Conservation (phyloP, 2,329 filamentous ascomycete species). For the Arachnomyces sp. region DNA sequence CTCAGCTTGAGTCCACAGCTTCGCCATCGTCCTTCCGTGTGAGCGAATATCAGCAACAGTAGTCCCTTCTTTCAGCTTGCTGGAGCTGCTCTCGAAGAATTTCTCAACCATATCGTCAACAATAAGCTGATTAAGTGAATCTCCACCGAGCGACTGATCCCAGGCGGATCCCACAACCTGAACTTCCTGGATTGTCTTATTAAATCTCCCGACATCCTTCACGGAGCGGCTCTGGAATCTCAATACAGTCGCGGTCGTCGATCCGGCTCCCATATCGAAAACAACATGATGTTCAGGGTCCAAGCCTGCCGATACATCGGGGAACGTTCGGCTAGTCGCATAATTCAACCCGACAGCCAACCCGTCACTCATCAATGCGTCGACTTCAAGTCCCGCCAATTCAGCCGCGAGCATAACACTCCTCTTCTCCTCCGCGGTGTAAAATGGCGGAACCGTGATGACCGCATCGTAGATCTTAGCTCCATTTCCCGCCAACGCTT, state of each 20-base stretch:
- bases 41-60: slow-evolving; percentile 44
- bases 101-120: slow-evolving; percentile 79
- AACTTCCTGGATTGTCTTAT: slow-evolving; percentile 97
- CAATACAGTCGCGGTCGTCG: slow-evolving; percentile 80
- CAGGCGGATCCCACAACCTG: slow-evolving; percentile 78
- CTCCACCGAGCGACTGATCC: slow-evolving; percentile 84
- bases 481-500: slow-evolving; percentile 69
- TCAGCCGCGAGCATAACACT: slow-evolving; percentile 78
- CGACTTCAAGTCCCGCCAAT: slow-evolving; percentile 77
- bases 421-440: slow-evolving; percentile 81
- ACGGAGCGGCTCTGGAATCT: slow-evolving; percentile 82
- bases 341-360: slow-evolving; percentile 92
- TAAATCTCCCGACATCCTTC: slow-evolving; percentile 86
- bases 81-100: slow-evolving; percentile 56
- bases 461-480: slow-evolving; percentile 71
- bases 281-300: slow-evolving; percentile 89
- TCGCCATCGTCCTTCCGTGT: slow-evolving; percentile 79
- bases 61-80: slow-evolving; percentile 40
- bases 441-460: slow-evolving; percentile 84
- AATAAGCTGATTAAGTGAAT: slow-evolving; percentile 79
- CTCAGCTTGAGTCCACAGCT: slow-evolving; percentile 89
- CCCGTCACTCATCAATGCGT: slow-evolving; percentile 80
- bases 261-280: slow-evolving; percentile 97
- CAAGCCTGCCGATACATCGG: slow-evolving; percentile 69
- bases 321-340: slow-evolving; percentile 83